phyloP scores from a whole-genome alignment of 2,329 filamentous ascomycete species.

The Scedosporium boydii region DNA sequence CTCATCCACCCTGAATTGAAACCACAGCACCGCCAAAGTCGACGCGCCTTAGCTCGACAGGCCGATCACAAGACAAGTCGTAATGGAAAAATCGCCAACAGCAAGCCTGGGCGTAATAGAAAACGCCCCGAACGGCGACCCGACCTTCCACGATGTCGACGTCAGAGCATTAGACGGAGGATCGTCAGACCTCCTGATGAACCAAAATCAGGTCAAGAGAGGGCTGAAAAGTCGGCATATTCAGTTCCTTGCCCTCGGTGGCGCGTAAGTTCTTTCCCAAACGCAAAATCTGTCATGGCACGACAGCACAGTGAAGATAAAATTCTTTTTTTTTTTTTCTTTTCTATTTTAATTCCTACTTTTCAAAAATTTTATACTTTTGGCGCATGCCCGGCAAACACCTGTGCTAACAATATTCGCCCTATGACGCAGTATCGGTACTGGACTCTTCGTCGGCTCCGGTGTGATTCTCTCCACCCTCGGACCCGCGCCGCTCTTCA shows the following conservation, averaged over 20 bases:
- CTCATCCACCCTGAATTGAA: no score
- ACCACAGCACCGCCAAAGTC: no score
- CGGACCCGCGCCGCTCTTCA: constrained; percentile 58
- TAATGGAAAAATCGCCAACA: neutral
- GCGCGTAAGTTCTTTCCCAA: constrained; percentile 20
- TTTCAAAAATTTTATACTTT: neutral
- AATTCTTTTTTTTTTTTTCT: no score
- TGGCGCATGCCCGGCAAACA: constrained; percentile 9
- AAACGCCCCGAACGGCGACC: neutral
- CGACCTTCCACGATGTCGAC: constrained; percentile 11
- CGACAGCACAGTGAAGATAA: neutral
- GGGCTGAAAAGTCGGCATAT: constrained; percentile 52
- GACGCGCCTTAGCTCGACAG: no score
- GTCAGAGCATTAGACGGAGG: constrained; percentile 11
- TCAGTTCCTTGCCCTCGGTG: constrained; percentile 48
- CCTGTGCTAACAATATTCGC: constrained; percentile 12
- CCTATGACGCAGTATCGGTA: constrained; percentile 44
- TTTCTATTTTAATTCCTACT: neutral
- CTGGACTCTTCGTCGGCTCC: constrained; percentile 54
- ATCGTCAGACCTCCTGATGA: constrained; percentile 19
- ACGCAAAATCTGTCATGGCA: neutral
- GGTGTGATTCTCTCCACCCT: constrained; percentile 44
- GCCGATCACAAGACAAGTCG: neutral
- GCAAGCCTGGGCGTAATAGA: neutral
- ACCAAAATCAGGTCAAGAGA: constrained; percentile 38